phyloP scores from a whole-genome alignment of 805 yeast genomes.

The Tetrapisispora phaffii region DNA sequence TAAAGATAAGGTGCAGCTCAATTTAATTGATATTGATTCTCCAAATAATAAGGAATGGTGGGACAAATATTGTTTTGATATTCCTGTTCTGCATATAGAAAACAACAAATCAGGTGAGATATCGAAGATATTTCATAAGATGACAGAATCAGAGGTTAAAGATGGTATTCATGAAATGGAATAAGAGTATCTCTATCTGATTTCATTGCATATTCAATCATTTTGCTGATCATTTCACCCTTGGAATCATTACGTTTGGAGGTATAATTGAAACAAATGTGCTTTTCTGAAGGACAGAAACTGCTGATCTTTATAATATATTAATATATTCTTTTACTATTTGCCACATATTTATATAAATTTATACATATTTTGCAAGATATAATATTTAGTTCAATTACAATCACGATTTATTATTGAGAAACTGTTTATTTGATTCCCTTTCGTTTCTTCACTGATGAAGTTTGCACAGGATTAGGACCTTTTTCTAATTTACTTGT shows the following conservation, averaged over 20 bases:
- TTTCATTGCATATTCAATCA: too few relatives aligned
- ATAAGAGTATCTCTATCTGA: too few relatives aligned
- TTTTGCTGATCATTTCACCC: too few relatives aligned
- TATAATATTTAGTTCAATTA: too few relatives aligned
- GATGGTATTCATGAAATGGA: slow-evolving; percentile 35
- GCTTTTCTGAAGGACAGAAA: too few relatives aligned
- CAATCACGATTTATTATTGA: too few relatives aligned
- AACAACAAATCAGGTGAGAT: slow-evolving; percentile 37
- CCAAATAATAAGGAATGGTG: slow-evolving; percentile 56
- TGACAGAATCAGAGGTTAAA: slow-evolving; percentile 43
- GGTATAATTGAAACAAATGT: too few relatives aligned
- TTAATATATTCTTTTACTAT: slow-evolving; percentile 10
- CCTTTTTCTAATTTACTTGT: slow-evolving; percentile 15
- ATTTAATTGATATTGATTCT: slow-evolving; percentile 47
- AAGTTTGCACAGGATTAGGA: background rate
- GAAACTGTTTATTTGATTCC: background rate
- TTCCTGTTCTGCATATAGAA: slow-evolving; percentile 67
- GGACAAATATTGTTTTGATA: slow-evolving; percentile 65
- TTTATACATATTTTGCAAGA: background rate
- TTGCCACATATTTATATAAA: background rate
- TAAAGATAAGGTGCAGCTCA: slow-evolving; percentile 28
- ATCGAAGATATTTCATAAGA: slow-evolving; percentile 58
- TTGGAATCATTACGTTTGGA: too few relatives aligned
- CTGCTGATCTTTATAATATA: background rate
- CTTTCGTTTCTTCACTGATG: background rate